Conservation (phyloP, 2,329 filamentous ascomycete species). For the Pestalotiopsis sp. region DNA sequence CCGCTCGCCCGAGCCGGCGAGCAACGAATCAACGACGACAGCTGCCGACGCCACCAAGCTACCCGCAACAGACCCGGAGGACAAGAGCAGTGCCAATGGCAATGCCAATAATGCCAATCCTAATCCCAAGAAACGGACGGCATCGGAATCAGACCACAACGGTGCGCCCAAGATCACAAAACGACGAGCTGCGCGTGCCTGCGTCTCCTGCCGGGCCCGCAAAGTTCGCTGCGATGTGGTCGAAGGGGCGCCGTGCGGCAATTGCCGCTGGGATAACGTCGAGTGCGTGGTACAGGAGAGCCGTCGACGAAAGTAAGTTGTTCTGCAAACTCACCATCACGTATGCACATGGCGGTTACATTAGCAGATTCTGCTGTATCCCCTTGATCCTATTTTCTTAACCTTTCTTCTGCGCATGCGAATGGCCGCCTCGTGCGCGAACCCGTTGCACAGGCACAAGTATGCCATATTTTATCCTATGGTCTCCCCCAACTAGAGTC, state of each 20-base stretch:
- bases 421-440: neutral
- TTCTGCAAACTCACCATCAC: neutral
- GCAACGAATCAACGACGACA: conserved; percentile 19
- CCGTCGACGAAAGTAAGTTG: conserved; percentile 80
- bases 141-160: conserved; percentile 34
- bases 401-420: neutral
- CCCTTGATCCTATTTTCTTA: neutral
- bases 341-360: neutral
- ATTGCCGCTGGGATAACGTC: conserved; percentile 81
- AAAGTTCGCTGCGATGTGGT: conserved; percentile 96
- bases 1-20: conserved; percentile 28
- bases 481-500: neutral
- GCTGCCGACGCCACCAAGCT: conserved; percentile 12
- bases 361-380: neutral
- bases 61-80: conserved; percentile 19
- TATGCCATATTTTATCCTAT: neutral
- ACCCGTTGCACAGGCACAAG: neutral
- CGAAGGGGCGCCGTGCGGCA: conserved; percentile 84
- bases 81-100: conserved; percentile 18
- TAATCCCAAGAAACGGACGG: conserved; percentile 33
- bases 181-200: conserved; percentile 87
- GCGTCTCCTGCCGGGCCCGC: conserved; percentile 83
- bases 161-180: conserved; percentile 62
- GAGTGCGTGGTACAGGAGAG: conserved; percentile 80
- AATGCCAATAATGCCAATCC: conserved; percentile 16